Percentiles rank a stretch among this genome's conserved stretches.
Conservation (phyloP, 108 stramenopile genomes). For the Bacterosira constricta region DNA sequence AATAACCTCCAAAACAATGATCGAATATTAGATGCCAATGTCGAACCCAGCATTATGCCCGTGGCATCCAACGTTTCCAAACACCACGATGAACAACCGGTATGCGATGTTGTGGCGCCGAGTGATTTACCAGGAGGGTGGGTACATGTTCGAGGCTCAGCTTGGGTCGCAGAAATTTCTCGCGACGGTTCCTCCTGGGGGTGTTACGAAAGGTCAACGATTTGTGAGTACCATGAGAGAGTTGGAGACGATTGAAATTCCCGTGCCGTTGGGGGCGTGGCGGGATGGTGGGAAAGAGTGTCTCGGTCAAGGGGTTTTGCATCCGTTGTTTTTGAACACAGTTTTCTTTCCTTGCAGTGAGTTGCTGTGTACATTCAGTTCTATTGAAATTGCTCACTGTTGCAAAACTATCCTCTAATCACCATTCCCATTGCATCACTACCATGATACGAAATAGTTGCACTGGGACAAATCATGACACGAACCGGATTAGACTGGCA, state of each 20-base stretch:
- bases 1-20: not conserved
- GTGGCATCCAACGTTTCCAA: too few species aligned
- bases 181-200: slow-evolving; percentile 73
- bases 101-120: slow-evolving; percentile 68
- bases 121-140: slow-evolving; percentile 52
- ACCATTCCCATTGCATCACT: not conserved
- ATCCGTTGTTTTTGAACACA: slow-evolving; percentile 64
- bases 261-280: slow-evolving; percentile 65
- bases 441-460: slow-evolving; percentile 31
- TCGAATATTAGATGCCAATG: slow-evolving; percentile 3
- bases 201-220: slow-evolving; percentile 71
- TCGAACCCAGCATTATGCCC: too few species aligned
- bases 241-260: slow-evolving; percentile 51
- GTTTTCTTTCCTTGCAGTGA: slow-evolving; percentile 73
- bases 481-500: slow-evolving; percentile 70
- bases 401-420: not conserved
- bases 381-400: not conserved
- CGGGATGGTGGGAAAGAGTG: slow-evolving; percentile 57
- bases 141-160: slow-evolving; percentile 59
- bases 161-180: slow-evolving; percentile 45
- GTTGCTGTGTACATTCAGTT: slow-evolving; percentile 15
- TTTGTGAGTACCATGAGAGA: slow-evolving; percentile 75
- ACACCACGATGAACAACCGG: slow-evolving; percentile 21
- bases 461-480: slow-evolving; percentile 77
- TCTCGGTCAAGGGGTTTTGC: slow-evolving; percentile 57